Conservation (phyloP, 2,329 filamentous ascomycete species). For the Epichloe amarillans region DNA sequence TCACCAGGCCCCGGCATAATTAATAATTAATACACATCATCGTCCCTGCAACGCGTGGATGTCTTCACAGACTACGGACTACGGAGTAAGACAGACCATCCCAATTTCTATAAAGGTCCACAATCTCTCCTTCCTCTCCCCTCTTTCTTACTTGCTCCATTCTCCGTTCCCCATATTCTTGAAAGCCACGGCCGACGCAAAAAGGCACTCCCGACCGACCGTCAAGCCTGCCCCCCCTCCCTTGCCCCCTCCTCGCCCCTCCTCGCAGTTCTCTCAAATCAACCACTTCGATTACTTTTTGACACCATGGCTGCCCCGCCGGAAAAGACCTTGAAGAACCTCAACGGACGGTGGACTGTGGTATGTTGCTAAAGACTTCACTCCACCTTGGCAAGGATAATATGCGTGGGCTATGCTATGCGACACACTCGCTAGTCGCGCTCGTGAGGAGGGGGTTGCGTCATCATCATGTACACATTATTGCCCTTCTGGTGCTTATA, state of each 20-base stretch:
- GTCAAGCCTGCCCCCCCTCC: background rate
- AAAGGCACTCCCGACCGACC: background rate
- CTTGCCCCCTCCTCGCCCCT: background rate
- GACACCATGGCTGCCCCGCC: conserved; percentile 55
- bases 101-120: background rate
- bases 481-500: background rate
- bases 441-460: background rate
- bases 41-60: background rate
- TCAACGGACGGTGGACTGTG: conserved; percentile 57
- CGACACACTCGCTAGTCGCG: background rate
- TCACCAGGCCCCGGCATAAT: no score
- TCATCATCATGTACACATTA: background rate
- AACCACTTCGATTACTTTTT: background rate
- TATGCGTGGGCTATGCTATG: background rate
- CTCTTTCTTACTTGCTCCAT: background rate
- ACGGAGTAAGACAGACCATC: no score
- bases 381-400: no score
- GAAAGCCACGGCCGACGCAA: background rate
- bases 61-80: background rate
- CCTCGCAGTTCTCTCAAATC: background rate
- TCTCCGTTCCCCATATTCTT: background rate
- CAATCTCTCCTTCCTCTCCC: background rate
- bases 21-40: background rate
- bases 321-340: conserved; percentile 51
- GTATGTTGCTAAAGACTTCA: conserved; percentile 29